Percentiles rank a stretch among this genome's conserved stretches.
phyloP scores from a whole-genome alignment of 179 eudicot genomes.

The Drosera spatulata region DNA sequence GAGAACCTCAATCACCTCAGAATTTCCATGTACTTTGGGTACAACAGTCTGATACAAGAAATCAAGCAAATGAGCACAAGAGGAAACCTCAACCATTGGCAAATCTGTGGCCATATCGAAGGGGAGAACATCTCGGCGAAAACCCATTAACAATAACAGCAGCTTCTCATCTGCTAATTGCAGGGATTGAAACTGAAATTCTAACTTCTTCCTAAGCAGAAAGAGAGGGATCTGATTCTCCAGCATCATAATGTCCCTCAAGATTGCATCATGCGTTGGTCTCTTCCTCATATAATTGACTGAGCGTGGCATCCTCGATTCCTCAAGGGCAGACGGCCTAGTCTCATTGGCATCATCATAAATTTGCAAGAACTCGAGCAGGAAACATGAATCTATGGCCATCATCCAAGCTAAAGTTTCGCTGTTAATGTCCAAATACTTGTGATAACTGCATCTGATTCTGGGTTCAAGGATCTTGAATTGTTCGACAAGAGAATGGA shows the following conservation, averaged over 20 bases:
- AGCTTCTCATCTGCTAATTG: conserved; percentile 14
- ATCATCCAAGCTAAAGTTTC: conserved; percentile 64
- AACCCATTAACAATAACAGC: conserved; percentile 12
- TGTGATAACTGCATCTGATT: conserved; percentile 55
- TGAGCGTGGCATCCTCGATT: conserved; percentile 31
- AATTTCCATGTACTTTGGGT: conserved; percentile 14
- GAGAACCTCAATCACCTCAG: conserved; percentile 7
- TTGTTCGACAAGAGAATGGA: conserved; percentile 25
- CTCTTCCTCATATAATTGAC: conserved; percentile 23
- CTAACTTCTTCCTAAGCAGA: conserved; percentile 24
- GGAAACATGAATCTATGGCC: conserved; percentile 47
- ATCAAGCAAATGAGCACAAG: conserved; percentile 34
- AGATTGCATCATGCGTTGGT: conserved; percentile 22
- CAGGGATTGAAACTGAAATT: conserved; percentile 8
- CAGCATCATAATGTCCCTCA: conserved; percentile 50
- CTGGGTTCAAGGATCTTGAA: conserved; percentile 19
- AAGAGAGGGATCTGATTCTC: conserved; percentile 68
- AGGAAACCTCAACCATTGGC: conserved; percentile 5
- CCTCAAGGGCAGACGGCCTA: too few relatives aligned
- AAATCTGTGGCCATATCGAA: conserved; percentile 13
- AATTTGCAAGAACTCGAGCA: conserved; percentile 32
- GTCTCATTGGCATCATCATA: conserved; percentile 2
- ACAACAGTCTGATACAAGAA: conserved; percentile 26
- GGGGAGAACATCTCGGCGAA: conserved; percentile 25
- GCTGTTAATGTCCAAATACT: conserved; percentile 30